Conservation (phyloP, 176 grass and related monocot species). For the Alopecurus myosuroides region DNA sequence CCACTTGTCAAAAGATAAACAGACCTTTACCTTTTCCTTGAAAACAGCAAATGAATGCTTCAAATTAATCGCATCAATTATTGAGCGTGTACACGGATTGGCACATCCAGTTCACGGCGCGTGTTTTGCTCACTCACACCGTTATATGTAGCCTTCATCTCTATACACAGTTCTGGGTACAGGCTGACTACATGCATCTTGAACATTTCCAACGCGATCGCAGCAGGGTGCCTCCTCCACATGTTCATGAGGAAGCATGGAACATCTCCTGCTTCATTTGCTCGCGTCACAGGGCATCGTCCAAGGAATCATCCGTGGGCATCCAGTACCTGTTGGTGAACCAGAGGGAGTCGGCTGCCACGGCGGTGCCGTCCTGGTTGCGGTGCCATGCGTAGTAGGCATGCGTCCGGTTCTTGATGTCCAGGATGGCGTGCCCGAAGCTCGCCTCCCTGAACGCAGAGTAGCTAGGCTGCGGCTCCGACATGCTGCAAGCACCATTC, state of each 20-base stretch:
- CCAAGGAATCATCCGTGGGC: conserved; percentile 44
- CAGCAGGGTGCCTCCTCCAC: background rate
- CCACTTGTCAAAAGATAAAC: too few species aligned
- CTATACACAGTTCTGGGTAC: background rate
- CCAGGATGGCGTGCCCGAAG: conserved; percentile 88
- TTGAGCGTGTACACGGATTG: background rate
- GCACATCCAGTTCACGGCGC: background rate
- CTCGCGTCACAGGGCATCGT: background rate
- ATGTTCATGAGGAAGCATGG: background rate
- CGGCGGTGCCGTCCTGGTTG: conserved; percentile 66
- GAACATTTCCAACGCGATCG: background rate
- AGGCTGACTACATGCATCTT: background rate
- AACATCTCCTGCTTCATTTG: background rate
- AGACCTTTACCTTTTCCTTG: too few species aligned
- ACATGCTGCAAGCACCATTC: conserved; percentile 48
- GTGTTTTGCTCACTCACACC: background rate
- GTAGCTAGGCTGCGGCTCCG: conserved; percentile 79
- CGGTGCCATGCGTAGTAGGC: conserved; percentile 88
- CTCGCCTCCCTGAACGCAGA: conserved; percentile 95
- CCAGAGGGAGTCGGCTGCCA: conserved; percentile 72
- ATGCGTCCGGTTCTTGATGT: conserved; percentile 90
- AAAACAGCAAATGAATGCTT: too few species aligned
- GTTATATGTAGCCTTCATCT: background rate
- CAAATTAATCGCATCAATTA: background rate
- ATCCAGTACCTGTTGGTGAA: conserved; percentile 77